Base-by-base conservation (phyloP, 768 basidiomycete genomes). In the Cystofilobasidium bisporidii region DNA sequence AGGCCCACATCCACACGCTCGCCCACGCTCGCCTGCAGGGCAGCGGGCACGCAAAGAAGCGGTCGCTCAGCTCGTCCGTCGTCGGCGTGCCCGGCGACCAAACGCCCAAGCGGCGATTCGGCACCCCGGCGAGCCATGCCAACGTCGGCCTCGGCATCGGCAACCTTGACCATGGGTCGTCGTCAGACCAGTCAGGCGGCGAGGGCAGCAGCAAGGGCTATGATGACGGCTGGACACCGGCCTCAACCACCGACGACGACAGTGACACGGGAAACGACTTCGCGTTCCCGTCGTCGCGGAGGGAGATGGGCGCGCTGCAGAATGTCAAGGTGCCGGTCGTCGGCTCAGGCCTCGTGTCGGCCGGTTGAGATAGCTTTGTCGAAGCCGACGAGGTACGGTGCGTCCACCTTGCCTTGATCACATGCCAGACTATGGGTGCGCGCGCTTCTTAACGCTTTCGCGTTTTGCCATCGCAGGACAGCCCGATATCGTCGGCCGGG, bases 181-280 rank as follows among this genome's bases (percentile, higher is more conserved):
- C 20, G 17, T 36, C 32, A n/a, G n/a, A n/a, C n/a, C n/a, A n/a
- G n/a, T n/a, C n/a, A 12, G 43, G 43, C 43, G 43, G 20, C 20
- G 58, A 60, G 17, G 24, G n/a, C 18, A 9, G n/a, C 12, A n/a
- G 18, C 41, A 22, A 26, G 40, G 59, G 14, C 17, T 61, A 14
- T 15, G 60, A 61, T 8, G 60, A 45, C 2, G 40, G 40, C 17
- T 61, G 60, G 60, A 61, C 60, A 17, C 60, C 60, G 18, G 60
- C 45, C 30, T 26, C 60, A 8, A 61, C 60, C 5, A 32, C 33
- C 30, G 60, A 61, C n/a, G 60, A 61, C 12, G 45, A 41, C 24
- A 41, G 45, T n/a, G 60, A 61, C 53, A 30, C 2, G 28, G 53
- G 53, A 26, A 15, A 15, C 26, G 53, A 3, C 11, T n/a, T 32